Evolutionary conservation across 1,284 basidiomycete species (phyloP).

Genomic region (Microbotryum lychnidis-dioicae): DNA sequence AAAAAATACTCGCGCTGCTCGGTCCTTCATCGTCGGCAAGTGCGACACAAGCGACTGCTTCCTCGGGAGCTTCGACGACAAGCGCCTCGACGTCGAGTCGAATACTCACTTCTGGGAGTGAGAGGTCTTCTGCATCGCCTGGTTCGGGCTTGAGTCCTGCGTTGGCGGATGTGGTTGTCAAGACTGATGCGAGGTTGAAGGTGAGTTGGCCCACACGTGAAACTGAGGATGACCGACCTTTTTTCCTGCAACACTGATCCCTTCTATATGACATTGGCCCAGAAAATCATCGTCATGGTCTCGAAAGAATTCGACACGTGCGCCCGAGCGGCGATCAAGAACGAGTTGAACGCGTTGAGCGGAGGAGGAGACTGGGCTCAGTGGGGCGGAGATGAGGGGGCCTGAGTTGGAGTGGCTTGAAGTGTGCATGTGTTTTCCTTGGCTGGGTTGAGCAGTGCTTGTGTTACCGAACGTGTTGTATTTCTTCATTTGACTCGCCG

Average conservation of each 20-base stretch:
- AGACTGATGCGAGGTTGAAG: conserved; percentile 73
- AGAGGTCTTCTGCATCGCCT: conserved; percentile 3
- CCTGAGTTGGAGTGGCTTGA: too few species aligned
- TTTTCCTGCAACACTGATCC: neutral
- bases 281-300: conserved; percentile 68
- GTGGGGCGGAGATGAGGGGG: neutral
- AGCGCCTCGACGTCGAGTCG: conserved; percentile 46
- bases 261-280: conserved; percentile 4
- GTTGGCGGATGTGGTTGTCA: conserved; percentile 56
- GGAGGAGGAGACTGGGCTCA: conserved; percentile 5
- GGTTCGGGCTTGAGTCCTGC: conserved; percentile 35
- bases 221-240: neutral
- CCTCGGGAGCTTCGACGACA: conserved; percentile 47
- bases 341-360: conserved; percentile 61
- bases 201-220: conserved; percentile 42
- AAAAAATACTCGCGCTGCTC: conserved; percentile 67
- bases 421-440: too few species aligned
- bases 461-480: too few species aligned
- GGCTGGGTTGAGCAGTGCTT: too few species aligned
- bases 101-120: neutral
- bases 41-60: conserved; percentile 19
- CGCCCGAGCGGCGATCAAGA: conserved; percentile 66
- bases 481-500: too few species aligned
- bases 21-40: conserved; percentile 49
- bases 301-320: conserved; percentile 73